Evolutionary conservation across 805 yeast genomes (phyloP), one percentile per base, ranked within the genome.

Genomic region (Nakazawaea populi): DNA sequence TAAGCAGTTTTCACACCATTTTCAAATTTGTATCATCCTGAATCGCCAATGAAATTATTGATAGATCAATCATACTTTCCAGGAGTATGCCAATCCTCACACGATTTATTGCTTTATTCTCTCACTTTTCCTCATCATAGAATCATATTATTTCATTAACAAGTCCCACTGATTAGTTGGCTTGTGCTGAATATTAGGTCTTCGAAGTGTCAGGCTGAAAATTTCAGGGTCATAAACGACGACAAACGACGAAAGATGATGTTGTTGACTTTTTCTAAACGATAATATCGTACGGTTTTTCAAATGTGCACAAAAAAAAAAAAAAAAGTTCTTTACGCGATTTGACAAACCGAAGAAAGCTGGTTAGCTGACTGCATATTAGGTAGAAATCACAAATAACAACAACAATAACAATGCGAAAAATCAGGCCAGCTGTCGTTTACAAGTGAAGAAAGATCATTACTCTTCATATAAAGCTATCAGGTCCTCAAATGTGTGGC

Each of bases 241-340:
- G 12, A 34, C 36, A 34, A 34, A 34, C 36, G 36, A 34, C 12
- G 36, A 10, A 34, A 9, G 36, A 37, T 18, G 40, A 37, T 37
- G 18, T 11, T 37, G 18, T 18, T 18, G n/a, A 37, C n/a, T n/a
- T n/a, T 37, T 12, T 7, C 10, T 11, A 12, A 37, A 34, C 12
- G 36, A 9, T 12, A 34, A 30, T 12, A 44, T 44, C 46, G 46
- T 44, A 44, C 46, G 46, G 46, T 44, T 44, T 44, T 44, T 44
- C 24, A 18, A 18, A 18, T 18, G 24, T 42, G 10, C 14, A 32
- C 11, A 32, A 32, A 32, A 32, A 32, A 32, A 9, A n/a, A 36
- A 36, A 37, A 37, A 37, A 12, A 34, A 34, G 9, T 10, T 34
- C 12, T 34, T 34, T 12, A 34, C 36, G 36, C 36, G 36, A 34